phyloP scores from a whole-genome alignment of 2,329 filamentous ascomycete genomes.

The Beauveria brongniartii region DNA sequence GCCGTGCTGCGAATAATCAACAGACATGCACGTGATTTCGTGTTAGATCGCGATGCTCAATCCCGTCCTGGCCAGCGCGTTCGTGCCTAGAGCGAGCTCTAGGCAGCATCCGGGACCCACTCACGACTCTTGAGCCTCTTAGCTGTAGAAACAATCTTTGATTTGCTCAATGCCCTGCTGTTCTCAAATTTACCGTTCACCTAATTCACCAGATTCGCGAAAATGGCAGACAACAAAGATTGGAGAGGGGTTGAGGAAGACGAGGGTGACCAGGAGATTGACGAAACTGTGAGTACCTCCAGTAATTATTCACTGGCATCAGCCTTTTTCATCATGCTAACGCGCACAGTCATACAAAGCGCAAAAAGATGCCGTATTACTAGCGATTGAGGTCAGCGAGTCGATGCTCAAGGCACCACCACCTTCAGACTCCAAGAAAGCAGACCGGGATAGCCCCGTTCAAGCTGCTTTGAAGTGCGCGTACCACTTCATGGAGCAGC shows the following conservation, averaged over 20 bases:
- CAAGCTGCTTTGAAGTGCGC: constrained; percentile 87
- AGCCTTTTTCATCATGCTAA: neutral
- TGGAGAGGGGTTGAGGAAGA: constrained; percentile 52
- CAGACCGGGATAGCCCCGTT: constrained; percentile 68
- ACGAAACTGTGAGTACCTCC: constrained; percentile 49
- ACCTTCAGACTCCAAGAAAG: constrained; percentile 61
- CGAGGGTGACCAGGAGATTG: constrained; percentile 51
- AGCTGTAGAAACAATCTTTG: neutral
- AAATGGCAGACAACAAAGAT: constrained; percentile 31
- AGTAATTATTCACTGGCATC: neutral
- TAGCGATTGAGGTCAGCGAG: constrained; percentile 84
- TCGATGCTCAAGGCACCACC: constrained; percentile 73
- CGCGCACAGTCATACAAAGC: constrained; percentile 68
- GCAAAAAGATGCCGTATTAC: constrained; percentile 95
- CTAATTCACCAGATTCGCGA: neutral
- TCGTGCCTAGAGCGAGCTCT: constrained; percentile 9
- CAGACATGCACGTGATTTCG: constrained; percentile 8
- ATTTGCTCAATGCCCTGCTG: neutral
- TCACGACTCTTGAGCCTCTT: neutral
- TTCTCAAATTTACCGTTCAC: neutral
- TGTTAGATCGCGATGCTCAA: neutral
- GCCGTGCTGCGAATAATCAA: neutral
- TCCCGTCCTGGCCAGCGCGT: neutral
- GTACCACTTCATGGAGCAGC: constrained; percentile 92
- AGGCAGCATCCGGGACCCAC: constrained; percentile 7